Base-by-base conservation (phyloP, 2,329 filamentous ascomycete species). In the Fusarium sp. region DNA sequence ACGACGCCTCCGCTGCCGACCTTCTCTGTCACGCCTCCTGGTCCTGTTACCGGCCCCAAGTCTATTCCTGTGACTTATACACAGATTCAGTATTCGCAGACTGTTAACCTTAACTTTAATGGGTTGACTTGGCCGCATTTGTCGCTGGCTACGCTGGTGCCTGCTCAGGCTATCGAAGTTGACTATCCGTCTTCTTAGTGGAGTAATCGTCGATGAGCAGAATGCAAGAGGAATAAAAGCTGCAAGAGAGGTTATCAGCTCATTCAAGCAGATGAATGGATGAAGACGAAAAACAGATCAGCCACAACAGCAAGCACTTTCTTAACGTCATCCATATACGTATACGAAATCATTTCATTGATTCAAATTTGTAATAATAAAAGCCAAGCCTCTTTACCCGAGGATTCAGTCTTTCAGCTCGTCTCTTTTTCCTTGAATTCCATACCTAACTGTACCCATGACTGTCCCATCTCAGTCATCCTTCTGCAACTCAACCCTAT, bases 51-150 rank as follows among this genome's bases (percentile, higher is more conserved):
- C 6, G 44, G 45, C 0, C 38, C 45, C 3, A 53, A 62, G 18
- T 45, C 57, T 0, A 65, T 65, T 1, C 33, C 45, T 9, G 61
- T 65, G 38, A 45, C 45, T 28, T 65, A 65, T 18, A 65, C 57
- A 5, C 61, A 65, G 57, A 65, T 65, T n/a, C 57, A 65, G 45
- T 65, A 65, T 26, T 41, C 61, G 3, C 61, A 65, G 31, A 65
- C 24, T 14, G 61, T 65, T 4, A 28, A 45, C 14, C 57, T 65
- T 3, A 62, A 65, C 13, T 64, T 64, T 18, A 8, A 16, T 12
- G 61, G 57, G 5, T 7, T 65, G 20, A 65, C 13, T 5, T 65
- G 61, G 61, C 61, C 61, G 5, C 62, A 65, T 65, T 7, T 65
- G 12, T 63, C 62, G 15, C 7, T 41, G 47, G 61, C 61, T 54